A percentile compares a stretch with the other conserved stretches of the same genome.
Conservation (phyloP, 75 land plant species). For the Adiantum capillusveneris region DNA sequence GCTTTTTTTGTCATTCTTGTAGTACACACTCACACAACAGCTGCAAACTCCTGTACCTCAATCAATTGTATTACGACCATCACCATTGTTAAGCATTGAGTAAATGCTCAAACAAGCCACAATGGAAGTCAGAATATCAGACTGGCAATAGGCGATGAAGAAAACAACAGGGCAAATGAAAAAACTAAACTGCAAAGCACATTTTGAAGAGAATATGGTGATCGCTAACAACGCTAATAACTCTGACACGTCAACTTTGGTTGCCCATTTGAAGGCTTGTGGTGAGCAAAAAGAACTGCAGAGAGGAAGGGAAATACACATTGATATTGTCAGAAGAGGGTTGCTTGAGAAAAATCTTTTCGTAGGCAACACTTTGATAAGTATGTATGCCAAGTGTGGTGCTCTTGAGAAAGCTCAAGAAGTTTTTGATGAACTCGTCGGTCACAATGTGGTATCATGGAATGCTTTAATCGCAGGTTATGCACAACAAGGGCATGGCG, state of each 20-base stretch:
- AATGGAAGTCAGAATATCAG: too few species aligned
- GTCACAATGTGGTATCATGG: neutral
- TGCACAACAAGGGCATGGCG: neutral
- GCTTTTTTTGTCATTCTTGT: too few species aligned
- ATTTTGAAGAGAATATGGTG: too few species aligned
- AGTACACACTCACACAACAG: too few species aligned
- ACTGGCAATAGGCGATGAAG: too few species aligned
- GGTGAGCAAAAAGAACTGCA: neutral
- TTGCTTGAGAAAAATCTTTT: slow-evolving; percentile 22
- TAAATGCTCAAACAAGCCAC: too few species aligned
- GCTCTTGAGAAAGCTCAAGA: neutral
- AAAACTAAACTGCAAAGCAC: too few species aligned
- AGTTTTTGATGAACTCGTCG: neutral
- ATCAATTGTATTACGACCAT: too few species aligned
- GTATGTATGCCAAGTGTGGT: slow-evolving; percentile 13
- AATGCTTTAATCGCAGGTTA: slow-evolving; percentile 1
- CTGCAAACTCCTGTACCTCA: too few species aligned
- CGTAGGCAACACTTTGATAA: slow-evolving; percentile 46
- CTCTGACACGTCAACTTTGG: neutral
- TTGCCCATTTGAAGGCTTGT: slow-evolving; percentile 1
- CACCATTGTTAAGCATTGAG: too few species aligned
- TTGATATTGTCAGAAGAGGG: slow-evolving; percentile 32
- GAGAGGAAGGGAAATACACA: slow-evolving; percentile 13
- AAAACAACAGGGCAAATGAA: too few species aligned
- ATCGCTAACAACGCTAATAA: too few species aligned